Percentiles rank a stretch among this genome's conserved stretches.
These are phyloP conservation scores for Cerrena zonata DNA, from an alignment of 1,284 basidiomycete species.

Conservation along the genomic window DNA sequence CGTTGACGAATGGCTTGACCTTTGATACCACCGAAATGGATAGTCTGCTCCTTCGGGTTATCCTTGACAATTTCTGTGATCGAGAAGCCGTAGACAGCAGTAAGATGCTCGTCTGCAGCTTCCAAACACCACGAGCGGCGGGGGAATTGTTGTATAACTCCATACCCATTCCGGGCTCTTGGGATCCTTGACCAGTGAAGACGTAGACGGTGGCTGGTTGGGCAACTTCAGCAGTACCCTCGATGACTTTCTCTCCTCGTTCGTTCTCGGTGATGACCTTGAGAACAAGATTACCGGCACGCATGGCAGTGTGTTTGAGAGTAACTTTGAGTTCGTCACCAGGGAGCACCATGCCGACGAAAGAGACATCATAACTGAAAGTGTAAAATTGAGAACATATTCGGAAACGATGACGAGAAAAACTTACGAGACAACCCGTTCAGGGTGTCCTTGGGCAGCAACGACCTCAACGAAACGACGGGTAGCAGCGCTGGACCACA, in stretches of 20 bases:
- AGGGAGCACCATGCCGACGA: constrained; percentile 97
- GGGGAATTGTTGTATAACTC: constrained; percentile 91
- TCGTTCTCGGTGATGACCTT: constrained; percentile 85
- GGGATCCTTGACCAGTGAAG: constrained; percentile 97
- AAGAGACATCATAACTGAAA: constrained; percentile 79
- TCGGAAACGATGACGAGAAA: background rate
- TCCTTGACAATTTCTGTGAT: constrained; percentile 98
- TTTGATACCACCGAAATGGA: constrained; percentile 98
- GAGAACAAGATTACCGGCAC: constrained; percentile 87
- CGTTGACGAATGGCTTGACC: constrained; percentile 95
- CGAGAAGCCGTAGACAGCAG: constrained; percentile 93
- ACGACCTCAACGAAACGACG: constrained; percentile 90
- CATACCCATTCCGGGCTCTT: constrained; percentile 99
- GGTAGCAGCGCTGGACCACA: constrained; percentile 95
- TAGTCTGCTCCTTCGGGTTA: constrained; percentile 94
- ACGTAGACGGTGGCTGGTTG: constrained; percentile 93
- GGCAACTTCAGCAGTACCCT: constrained; percentile 87
- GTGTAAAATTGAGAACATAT: constrained; percentile 8
- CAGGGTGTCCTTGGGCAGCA: constrained; percentile 87
- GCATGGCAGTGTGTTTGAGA: constrained; percentile 87
- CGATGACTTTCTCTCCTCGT: constrained; percentile 84
- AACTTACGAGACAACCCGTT: constrained; percentile 78
- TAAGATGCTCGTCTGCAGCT: constrained; percentile 87
- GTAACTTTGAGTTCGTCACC: constrained; percentile 84
- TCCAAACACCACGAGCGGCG: constrained; percentile 95